Base-by-base conservation (phyloP, 306 rosid species). In the Gleditsia sinensis region DNA sequence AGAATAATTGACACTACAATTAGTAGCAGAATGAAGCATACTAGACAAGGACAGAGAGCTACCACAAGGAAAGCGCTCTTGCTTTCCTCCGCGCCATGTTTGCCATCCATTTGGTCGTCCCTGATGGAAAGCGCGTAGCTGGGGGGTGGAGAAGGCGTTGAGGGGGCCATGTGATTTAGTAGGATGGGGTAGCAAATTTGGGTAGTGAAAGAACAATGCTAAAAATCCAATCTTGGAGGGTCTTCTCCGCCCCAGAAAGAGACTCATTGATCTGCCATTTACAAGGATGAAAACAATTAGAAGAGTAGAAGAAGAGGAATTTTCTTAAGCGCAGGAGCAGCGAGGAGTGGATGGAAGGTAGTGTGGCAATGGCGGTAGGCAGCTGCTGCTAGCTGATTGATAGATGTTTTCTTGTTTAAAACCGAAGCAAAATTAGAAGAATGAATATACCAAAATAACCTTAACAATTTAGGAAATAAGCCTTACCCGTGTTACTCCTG, bases 21-120 rank as follows among this genome's bases (percentile, higher is more conserved):
- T 66, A 91, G 56, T 72, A 91, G 82, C 28, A 89, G 69, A 75
- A 91, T 74, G 79, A 94, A 80, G 85, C 97, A 91, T 30, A 89
- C 90, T 81, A 91, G 84, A 75, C 91, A 89, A 23, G 94, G 98
- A 65, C 91, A 91, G 42, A 91, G 83, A 79, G 92, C 91, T 71
- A 94, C 89, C 79, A 89, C 67, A 11, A 85, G 84, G 84, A 73
- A 83, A 63, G 83, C 69, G 28, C 70, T 78, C 74, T 87, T 88
- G 72, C 79, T 66, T 66, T 89, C 86, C 43, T 21, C 77, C 34
- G 8, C 61, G 6, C 40, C 64, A 17, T 81, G 48, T 75, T 85
- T 88, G 75, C 53, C 46, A 40, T 83, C 80, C 78, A 54, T 56
- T 7, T 33, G 75, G 63, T 75, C 67, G 84, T 83, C 85, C 43